These are phyloP conservation scores for Antitrichia curtipendula DNA, from an alignment of 225 moss, liverwort and hornwort genomes.

Conservation along the genomic window DNA sequence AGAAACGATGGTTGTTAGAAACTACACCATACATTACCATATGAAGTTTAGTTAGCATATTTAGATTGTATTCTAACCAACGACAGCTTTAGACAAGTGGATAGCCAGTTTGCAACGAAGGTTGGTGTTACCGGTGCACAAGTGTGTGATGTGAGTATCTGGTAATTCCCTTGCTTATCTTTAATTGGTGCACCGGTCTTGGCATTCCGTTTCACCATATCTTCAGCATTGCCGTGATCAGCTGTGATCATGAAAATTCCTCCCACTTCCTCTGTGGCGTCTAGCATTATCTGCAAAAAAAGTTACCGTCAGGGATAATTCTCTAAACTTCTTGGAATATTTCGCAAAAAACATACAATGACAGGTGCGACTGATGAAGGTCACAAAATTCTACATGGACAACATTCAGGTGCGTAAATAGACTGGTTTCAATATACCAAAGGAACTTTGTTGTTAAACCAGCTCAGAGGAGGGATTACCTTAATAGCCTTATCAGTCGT, in stretches of 20 bases:
- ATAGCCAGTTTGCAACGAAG: background rate
- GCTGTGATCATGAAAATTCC: conserved; percentile 50
- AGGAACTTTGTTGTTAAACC: background rate
- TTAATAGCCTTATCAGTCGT: conserved; percentile 41
- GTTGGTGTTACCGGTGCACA: conserved; percentile 27
- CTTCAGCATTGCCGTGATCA: conserved; percentile 63
- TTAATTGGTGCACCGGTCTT: conserved; percentile 42
- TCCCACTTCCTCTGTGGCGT: conserved; percentile 44
- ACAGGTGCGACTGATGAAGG: background rate
- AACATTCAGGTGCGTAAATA: background rate
- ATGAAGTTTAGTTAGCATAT: background rate
- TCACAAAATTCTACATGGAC: background rate
- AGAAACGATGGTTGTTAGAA: background rate
- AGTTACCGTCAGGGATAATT: background rate
- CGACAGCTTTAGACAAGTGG: background rate
- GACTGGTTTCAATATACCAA: background rate
- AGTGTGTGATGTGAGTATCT: conserved; percentile 52
- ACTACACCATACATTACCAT: background rate
- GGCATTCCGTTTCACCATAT: conserved; percentile 56
- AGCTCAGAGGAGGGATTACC: conserved; percentile 4
- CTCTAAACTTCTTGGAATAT: background rate
- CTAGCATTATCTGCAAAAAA: conserved; percentile 44
- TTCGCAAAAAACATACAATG: background rate
- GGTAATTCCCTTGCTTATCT: conserved; percentile 51
- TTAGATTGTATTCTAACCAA: background rate